Base-by-base conservation (phyloP, 2,329 filamentous ascomycete genomes). In the Fusarium poae region DNA sequence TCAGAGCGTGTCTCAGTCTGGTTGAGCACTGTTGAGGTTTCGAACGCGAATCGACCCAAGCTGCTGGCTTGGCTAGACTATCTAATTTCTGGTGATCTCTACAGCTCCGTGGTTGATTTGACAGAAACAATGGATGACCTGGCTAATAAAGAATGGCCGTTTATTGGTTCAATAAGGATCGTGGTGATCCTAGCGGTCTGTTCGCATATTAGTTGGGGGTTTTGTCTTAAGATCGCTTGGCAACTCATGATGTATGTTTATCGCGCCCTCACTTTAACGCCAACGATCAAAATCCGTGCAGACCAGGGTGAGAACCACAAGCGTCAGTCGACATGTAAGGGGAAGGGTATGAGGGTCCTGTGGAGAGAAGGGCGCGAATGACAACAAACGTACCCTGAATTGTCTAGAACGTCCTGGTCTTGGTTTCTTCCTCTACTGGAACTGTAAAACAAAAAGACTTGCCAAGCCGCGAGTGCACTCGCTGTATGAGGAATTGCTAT, bases 251-350 rank as follows among this genome's bases (percentile, higher is more conserved):
- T 57, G 32, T 29, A 34, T 39, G 46, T 60, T 50, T 50, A 60
- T 49, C 32, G 50, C 54, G 60, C 65, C 53, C 60, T 68, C 50
- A 69, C 46, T 55, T 58, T 37, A 42, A 51, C 67, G 55, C 48
- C 59, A 44, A 50, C 61, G 43, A 49, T 51, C 55, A 51, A 23
- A 68, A 32, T 34, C 25, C n/a, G 37, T 39, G 34, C 20, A 46
- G 55, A 29, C 59, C 44, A 44, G 60, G 49, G 60, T 57, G 21
- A 39, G 39, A 44, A 29, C 21, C 42, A 65, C 50, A 67, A 44
- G 65, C 39, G 56, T 50, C 59, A 54, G 56, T 30, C 37, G 12
- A 16, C 30, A 64, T 39, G 34, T 34, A 55, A 53, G 56, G 56
- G 56, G 25, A 66, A 54, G 50, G 45, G 25, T 50, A 43, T 27